These are phyloP conservation scores for Thalassiosira ordinaria DNA, from an alignment of 352 stramenopile genomes.

Conservation along the genomic window DNA sequence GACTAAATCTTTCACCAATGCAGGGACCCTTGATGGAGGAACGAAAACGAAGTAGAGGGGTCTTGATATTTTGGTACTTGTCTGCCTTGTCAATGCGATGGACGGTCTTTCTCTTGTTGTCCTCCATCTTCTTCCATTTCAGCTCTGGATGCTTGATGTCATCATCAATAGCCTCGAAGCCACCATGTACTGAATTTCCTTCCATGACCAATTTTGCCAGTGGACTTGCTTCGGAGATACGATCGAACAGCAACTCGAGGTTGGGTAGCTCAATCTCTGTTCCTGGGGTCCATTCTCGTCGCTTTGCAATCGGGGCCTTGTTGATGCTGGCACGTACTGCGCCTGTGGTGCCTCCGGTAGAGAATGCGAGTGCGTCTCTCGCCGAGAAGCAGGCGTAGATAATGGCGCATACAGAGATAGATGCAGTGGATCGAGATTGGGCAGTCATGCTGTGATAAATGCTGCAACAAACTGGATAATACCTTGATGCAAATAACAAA, in stretches of 20 bases:
- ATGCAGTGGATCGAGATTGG: background rate
- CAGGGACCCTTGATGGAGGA: conserved; percentile 65
- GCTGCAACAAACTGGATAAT: background rate
- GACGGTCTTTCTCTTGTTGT: conserved; percentile 53
- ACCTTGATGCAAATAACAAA: background rate
- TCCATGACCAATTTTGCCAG: conserved; percentile 65
- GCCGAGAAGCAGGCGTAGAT: conserved; percentile 17
- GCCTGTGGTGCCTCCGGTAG: conserved; percentile 2
- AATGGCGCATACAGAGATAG: conserved; percentile 12
- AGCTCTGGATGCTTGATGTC: conserved; percentile 40
- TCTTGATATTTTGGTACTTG: conserved; percentile 69
- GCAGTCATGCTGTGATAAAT: conserved; percentile 11
- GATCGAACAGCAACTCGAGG: conserved; percentile 73
- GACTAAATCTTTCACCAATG: conserved; percentile 61
- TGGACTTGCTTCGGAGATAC: conserved; percentile 67
- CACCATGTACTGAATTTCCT: conserved; percentile 41
- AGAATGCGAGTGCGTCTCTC: conserved; percentile 29
- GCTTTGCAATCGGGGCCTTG: conserved; percentile 12
- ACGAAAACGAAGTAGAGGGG: conserved; percentile 74
- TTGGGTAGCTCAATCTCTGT: conserved; percentile 76
- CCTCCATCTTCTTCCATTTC: conserved; percentile 74
- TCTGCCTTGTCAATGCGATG: conserved; percentile 75
- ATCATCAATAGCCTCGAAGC: conserved; percentile 43
- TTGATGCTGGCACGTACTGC: background rate
- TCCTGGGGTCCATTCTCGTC: conserved; percentile 36